Base-by-base conservation (phyloP, 1,284 basidiomycete species). In the Heterobasidion annosum region DNA sequence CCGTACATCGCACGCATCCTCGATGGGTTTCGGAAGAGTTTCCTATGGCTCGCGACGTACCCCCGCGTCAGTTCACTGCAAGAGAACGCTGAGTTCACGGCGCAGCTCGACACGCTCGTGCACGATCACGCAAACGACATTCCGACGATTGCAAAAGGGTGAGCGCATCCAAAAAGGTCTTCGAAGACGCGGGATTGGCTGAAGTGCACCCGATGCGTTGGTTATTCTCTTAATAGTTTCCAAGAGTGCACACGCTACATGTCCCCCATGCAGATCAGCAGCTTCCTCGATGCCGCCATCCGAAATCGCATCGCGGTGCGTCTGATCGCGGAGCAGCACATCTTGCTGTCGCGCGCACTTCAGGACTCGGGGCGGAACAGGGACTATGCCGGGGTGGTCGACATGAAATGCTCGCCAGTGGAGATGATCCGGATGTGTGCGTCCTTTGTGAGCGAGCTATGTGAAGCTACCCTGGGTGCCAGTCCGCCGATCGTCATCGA, bases 271-370 rank as follows among this genome's bases (percentile, higher is more conserved):
- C 82, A 90, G 61, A 85, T 93, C 57, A 84, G 80, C 63, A 74
- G 77, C 50, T 96, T 95, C 66, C 71, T 96, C 34, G 88, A 96
- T 64, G 83, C 83, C 25, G 85, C 91, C 16, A 93, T 96, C 63
- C 85, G 87, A 34, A 91, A 85, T 62, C 83, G 93, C 46, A 93
- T 95, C 55, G 90, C 89, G 34, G 85, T 95, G 34, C 85, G 93
- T 16, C 74, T 96, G 52, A 93, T 95, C 59, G 93, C 92, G 45
- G 93, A 96, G 66, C 93, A 96, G 65, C 93, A 96, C 65, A 86
- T 96, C 43, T 85, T 91, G 1, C 74, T 95, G 18, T 88, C 89
- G 2, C 78, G 79, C 52, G 82, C 83, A 1, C 68, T 91, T 52
- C 64, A 69, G 35, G 37, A 43, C 1, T n/a, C 18, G 13, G 34